Evolutionary conservation across 768 basidiomycete species (phyloP).

Genomic region (Boletus rubroflammeus): DNA sequence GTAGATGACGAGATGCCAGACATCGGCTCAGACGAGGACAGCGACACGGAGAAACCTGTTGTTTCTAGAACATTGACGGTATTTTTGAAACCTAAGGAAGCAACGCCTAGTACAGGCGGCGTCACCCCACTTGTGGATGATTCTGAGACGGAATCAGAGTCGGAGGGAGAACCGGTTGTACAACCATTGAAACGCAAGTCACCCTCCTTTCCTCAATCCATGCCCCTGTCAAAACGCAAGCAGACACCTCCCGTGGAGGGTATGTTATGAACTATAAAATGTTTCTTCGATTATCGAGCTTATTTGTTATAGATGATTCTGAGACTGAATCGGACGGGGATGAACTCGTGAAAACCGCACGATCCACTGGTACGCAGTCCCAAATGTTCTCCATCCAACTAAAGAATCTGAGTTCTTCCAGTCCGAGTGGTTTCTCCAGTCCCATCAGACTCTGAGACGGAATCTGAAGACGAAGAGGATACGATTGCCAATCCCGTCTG

Average conservation of each 20-base stretch:
- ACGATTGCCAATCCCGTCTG: constrained; percentile 31
- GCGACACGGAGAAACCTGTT: constrained; percentile 20
- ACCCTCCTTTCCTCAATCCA: constrained; percentile 11
- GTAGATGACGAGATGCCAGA: constrained; percentile 21
- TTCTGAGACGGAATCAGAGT: constrained; percentile 36
- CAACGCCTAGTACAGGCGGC: background rate
- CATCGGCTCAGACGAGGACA: constrained; percentile 20
- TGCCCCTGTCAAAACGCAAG: constrained; percentile 17
- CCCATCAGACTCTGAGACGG: constrained; percentile 38
- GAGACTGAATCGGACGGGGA: constrained; percentile 43
- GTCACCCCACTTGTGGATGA: constrained; percentile 10
- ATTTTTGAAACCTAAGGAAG: constrained; percentile 10
- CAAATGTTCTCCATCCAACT: constrained; percentile 4
- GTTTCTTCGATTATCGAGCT: background rate
- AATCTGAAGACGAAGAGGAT: constrained; percentile 41
- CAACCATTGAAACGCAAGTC: constrained; percentile 24
- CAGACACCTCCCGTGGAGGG: constrained; percentile 14
- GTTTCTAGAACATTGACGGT: constrained; percentile 24
- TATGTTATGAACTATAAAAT: constrained; percentile 1
- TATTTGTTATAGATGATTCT: constrained; percentile 32
- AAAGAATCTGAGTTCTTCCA: background rate
- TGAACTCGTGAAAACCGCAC: constrained; percentile 1
- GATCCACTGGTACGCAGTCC: constrained; percentile 14
- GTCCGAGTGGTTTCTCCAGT: background rate
- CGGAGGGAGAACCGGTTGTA: constrained; percentile 15